A percentile compares a stretch with the other conserved stretches of the same genome.
Conservation (phyloP, 768 basidiomycete genomes). For the Sporobolomyces roseus region DNA sequence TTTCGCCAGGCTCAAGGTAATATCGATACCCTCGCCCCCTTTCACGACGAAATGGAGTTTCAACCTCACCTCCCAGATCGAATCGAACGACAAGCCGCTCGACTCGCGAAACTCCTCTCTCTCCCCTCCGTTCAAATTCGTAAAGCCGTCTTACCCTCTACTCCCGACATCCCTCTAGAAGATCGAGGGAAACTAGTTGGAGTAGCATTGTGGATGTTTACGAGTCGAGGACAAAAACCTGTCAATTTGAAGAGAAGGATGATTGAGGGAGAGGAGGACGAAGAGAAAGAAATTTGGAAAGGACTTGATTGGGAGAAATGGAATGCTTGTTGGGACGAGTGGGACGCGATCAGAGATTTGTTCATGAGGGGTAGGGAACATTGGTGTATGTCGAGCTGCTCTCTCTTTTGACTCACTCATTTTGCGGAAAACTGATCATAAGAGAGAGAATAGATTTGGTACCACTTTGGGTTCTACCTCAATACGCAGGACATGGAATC, state of each 20-base stretch:
- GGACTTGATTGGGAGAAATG: conserved; percentile 13
- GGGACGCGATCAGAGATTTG: conserved; percentile 11
- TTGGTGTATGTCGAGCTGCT: conserved; percentile 22
- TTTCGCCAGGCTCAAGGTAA: conserved; percentile 17
- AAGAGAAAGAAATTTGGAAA: conserved; percentile 8
- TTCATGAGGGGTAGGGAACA: conserved; percentile 19
- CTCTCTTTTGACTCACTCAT: background rate
- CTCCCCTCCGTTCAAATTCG: background rate
- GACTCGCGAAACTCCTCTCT: background rate
- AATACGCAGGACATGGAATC: conserved; percentile 28
- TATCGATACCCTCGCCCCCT: conserved; percentile 17
- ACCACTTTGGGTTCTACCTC: conserved; percentile 19
- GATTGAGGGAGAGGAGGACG: background rate
- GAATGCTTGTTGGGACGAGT: conserved; percentile 24
- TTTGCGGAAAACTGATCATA: background rate
- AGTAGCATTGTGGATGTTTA: conserved; percentile 21
- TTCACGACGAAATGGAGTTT: conserved; percentile 14
- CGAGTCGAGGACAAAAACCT: background rate
- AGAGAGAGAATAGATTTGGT: conserved; percentile 5
- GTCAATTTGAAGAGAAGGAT: conserved; percentile 17
- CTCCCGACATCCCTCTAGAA: too few relatives aligned
- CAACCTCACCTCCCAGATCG: conserved; percentile 9
- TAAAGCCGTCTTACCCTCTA: conserved; percentile 25
- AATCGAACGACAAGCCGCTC: conserved; percentile 13
- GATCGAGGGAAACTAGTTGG: conserved; percentile 25